Percentiles rank a stretch among this genome's conserved stretches.
Evolutionary conservation across 2,329 filamentous ascomycete genomes (phyloP).

Genomic region (Penicillium olsonii): DNA sequence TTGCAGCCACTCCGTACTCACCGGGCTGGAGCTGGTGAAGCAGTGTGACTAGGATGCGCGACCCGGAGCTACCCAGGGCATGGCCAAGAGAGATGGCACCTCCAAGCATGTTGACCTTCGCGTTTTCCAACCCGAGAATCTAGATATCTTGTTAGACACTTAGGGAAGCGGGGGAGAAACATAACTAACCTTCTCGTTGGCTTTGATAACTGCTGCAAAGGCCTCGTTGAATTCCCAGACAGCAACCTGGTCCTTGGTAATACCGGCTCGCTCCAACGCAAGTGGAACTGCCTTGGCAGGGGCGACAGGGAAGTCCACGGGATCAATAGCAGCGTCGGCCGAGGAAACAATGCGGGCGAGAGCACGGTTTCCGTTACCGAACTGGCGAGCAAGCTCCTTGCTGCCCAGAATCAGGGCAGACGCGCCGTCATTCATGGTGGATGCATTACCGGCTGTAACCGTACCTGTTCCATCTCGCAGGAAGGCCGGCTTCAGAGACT

Average conservation of each 20-base stretch:
- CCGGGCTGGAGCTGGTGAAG: slow-evolving; percentile 89
- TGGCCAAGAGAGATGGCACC: slow-evolving; percentile 92
- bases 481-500: slow-evolving; percentile 88
- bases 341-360: slow-evolving; percentile 83
- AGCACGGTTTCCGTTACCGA: slow-evolving; percentile 74
- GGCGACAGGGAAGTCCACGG: slow-evolving; percentile 92
- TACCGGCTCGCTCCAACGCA: slow-evolving; percentile 82
- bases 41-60: slow-evolving; percentile 83
- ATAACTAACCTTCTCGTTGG: slow-evolving; percentile 74
- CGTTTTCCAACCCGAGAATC: slow-evolving; percentile 78
- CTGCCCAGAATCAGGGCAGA: slow-evolving; percentile 84
- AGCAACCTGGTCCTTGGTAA: slow-evolving; percentile 86
- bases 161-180: slow-evolving; percentile 1
- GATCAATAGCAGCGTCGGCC: slow-evolving; percentile 85
- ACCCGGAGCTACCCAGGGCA: slow-evolving; percentile 89
- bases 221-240: slow-evolving; percentile 99
- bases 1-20: slow-evolving; percentile 92
- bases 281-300: slow-evolving; percentile 90
- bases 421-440: slow-evolving; percentile 91
- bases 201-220: slow-evolving; percentile 92
- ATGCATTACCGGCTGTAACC: slow-evolving; percentile 92
- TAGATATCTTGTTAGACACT: slow-evolving; percentile 32
- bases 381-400: slow-evolving; percentile 77
- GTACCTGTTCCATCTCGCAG: slow-evolving; percentile 81
- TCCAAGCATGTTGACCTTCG: slow-evolving; percentile 82